Evolutionary conservation across 139 green algal species (phyloP), one percentile per base, ranked within the genome.

Genomic region (Coelastrella sp.): DNA sequence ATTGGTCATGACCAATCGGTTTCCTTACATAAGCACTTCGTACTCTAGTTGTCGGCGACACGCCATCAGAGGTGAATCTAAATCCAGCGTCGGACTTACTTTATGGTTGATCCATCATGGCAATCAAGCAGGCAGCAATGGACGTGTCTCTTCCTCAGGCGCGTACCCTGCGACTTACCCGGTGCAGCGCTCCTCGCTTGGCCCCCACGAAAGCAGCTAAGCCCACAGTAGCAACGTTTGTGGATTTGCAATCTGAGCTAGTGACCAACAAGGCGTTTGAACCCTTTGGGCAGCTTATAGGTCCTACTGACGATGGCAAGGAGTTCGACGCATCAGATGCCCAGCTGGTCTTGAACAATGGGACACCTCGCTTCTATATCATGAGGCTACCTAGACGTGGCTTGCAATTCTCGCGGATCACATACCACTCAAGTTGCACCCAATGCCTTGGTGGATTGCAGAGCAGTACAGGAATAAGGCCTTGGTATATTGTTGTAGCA

Each of bases 331-430:
- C 79, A 3, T 69, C 91, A 32, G 93, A 97, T 74, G 91, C 92
- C 1, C 86, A 96, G 80, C 88, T 98, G 32, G 81, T 91, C 25
- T 88, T 97, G 34, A 66, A 89, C 81, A 79, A 91, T 17, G 94
- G 94, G 60, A 93, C 85, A 34, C 94, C 92, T 6, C 88, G 92
- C 80, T 97, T 99, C 63, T 99, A 99, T 92, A 98, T 99, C 79
- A 99, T 98, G 96, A 84, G 90, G 2, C 79, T 99, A 34, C 95
- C 93, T 0, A 75, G 77, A 23, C 79, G 91, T 11, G 91, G 90
- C 3, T 87, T 94, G 35, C 34, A 21, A 5, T 99, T 99, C 80
- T 86, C 93, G 64, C 88, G 92, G 43, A 99, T 99, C 85, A 99
- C 95, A 0, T 98, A 96, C 91, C 96, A 99, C 89, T 82, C 69